Base-by-base conservation (phyloP, 352 stramenopile genomes). In the Globisporangium nunn region DNA sequence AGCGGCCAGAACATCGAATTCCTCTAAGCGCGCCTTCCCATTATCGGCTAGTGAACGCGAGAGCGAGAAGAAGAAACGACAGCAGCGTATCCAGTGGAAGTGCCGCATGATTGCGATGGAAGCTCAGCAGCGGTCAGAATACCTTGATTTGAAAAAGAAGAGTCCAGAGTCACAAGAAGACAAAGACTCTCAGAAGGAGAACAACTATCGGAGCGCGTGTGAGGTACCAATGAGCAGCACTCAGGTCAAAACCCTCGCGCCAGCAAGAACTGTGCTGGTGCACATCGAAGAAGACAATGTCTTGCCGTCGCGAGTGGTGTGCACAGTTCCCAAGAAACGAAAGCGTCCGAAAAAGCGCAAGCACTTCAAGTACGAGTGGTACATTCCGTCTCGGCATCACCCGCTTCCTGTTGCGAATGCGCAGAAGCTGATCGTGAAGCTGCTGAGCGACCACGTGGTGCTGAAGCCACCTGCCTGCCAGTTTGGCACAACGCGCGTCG, bases 101-200 rank as follows among this genome's bases (percentile, higher is more conserved):
- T 70, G 73, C 12, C 66, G 78, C 17, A 47, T 86, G 23, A 77
- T 88, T 23, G 73, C 78, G 37, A 88, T 86, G 75, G 70, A 86
- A 52, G 63, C 62, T 10, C 67, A 82, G 17, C 74, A 85, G 40
- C 60, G 67, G 31, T 60, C 71, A 4, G 62, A 74, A 47, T 50
- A 46, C 10, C 23, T 39, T 39, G 29, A 44, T 12, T 6, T n/a
- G 28, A 63, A 58, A 10, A 10, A 50, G 37, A 47, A 50, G 12
- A 35, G 29, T 18, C 23, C 2, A 6, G 18, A 35, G 11, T 18
- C 6, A 3, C 33, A 54, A 45, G 33, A 39, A 11, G 31, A 31
- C 17, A 2, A 31, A 17, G 31, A 10, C 7, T 10, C n/a, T 30
- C 33, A 30, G 41, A 39, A 11, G 4, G 14, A 54, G 23, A 39